Evolutionary conservation across 2,329 filamentous ascomycete species (phyloP).

Genomic region (Sporothrix variecibatus): DNA sequence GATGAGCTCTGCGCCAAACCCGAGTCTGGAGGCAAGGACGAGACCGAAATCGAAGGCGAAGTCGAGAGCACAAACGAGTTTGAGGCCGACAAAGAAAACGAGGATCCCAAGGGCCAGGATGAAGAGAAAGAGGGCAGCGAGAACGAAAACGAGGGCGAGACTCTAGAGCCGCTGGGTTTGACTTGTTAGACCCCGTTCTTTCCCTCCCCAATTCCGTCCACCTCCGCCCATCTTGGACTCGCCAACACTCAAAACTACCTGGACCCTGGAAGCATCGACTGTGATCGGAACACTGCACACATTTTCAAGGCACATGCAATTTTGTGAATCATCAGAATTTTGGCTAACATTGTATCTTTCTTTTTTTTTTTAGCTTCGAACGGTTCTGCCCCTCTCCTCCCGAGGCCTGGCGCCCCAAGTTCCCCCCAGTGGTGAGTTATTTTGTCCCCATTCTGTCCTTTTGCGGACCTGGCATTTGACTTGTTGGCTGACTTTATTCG

Average conservation of each 20-base stretch:
- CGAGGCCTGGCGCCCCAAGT: conserved; percentile 46
- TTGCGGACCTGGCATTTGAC: not conserved
- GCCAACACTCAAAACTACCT: not conserved
- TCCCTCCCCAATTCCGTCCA: not conserved
- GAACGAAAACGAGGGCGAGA: conserved; percentile 5
- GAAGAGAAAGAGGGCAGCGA: not conserved
- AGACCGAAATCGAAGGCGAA: not conserved
- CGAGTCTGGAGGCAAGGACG: not conserved
- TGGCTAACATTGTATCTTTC: conserved; percentile 42
- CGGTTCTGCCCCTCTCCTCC: conserved; percentile 43
- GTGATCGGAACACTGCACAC: conserved; percentile 4
- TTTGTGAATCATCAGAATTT: not conserved
- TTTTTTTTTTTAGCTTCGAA: conserved; percentile 42
- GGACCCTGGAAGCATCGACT: conserved; percentile 7
- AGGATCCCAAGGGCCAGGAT: not conserved
- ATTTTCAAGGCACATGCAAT: not conserved
- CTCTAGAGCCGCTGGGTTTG: not conserved
- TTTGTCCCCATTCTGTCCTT: not conserved
- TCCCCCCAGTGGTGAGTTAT: conserved; percentile 34
- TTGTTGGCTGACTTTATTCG: not conserved
- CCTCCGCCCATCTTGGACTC: not conserved
- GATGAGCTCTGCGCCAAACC: conserved; percentile 48
- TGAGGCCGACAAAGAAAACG: not conserved
- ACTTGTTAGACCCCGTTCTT: conserved; percentile 20
- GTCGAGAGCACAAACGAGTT: not conserved